Percentiles rank a stretch among this genome's conserved stretches.
These are phyloP conservation scores for Angomonas ambiguus DNA, from an alignment of 208 protist species.

Conservation along the genomic window DNA sequence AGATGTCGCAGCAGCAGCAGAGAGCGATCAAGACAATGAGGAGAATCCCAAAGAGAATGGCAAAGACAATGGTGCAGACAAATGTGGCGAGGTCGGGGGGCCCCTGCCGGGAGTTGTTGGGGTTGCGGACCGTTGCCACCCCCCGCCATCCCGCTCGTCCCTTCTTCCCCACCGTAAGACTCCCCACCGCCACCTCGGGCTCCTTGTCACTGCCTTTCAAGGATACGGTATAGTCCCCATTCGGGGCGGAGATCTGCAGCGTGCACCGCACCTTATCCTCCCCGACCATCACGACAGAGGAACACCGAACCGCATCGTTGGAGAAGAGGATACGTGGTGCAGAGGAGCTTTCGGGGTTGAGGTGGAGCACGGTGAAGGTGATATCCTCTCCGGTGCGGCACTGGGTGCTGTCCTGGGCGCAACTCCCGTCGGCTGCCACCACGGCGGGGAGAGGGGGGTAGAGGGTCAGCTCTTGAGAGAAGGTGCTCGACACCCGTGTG, in stretches of 20 bases:
- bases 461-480: neutral
- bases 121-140: neutral
- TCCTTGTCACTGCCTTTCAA: too few species aligned
- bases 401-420: neutral
- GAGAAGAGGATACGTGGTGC: neutral
- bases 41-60: neutral
- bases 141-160: neutral
- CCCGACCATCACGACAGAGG: too few species aligned
- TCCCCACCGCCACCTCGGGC: too few species aligned
- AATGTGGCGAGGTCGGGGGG: neutral
- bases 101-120: neutral
- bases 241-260: too few species aligned
- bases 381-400: neutral
- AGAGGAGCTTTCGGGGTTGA: neutral
- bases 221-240: too few species aligned
- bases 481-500: too few species aligned
- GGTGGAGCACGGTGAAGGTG: neutral
- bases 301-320: neutral
- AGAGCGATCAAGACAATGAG: neutral
- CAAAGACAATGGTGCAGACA: neutral
- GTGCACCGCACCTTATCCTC: too few species aligned
- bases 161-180: neutral
- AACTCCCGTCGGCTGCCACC: neutral
- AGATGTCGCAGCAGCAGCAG: neutral
- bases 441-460: neutral